Evolutionary conservation across 23 red algal species (phyloP).

Genomic region (Gracilaria gracilis): DNA sequence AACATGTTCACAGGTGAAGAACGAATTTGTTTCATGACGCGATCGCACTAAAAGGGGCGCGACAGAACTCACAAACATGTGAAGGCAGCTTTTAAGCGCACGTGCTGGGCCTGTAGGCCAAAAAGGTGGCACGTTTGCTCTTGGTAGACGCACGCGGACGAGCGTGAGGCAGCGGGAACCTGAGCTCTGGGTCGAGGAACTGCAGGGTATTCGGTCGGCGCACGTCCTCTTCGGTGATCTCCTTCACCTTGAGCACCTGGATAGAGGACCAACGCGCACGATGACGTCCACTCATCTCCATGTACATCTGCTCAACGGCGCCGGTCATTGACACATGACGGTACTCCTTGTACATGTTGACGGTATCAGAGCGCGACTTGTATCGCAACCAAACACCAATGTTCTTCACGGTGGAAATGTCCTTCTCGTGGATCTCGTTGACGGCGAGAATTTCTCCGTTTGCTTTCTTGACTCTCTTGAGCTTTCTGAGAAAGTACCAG

Average conservation of each 20-base stretch:
- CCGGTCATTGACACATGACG: slow-evolving; percentile 83
- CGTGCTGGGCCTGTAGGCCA: slow-evolving; percentile 81
- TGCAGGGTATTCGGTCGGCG: slow-evolving; percentile 83
- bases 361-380: slow-evolving; percentile 95
- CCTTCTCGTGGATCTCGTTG: slow-evolving; percentile 91
- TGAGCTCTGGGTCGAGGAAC: slow-evolving; percentile 78
- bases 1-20: background rate
- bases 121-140: slow-evolving; percentile 78
- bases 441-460: slow-evolving; percentile 95
- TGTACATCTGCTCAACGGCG: slow-evolving; percentile 98
- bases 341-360: slow-evolving; percentile 99
- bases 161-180: slow-evolving; percentile 91
- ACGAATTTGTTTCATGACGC: background rate
- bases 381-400: slow-evolving; percentile 97
- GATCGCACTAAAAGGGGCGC: background rate
- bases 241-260: slow-evolving; percentile 92
- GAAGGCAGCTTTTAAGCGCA: slow-evolving; percentile 22
- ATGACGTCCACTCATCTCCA: slow-evolving; percentile 98
- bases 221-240: slow-evolving; percentile 75
- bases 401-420: slow-evolving; percentile 89
- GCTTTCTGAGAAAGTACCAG: slow-evolving; percentile 97
- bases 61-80: background rate
- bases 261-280: slow-evolving; percentile 97
- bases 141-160: slow-evolving; percentile 74
- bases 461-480: slow-evolving; percentile 92